Base-by-base conservation (phyloP, 192 early-diverging fungal genomes). In the Coemansia erecta region DNA sequence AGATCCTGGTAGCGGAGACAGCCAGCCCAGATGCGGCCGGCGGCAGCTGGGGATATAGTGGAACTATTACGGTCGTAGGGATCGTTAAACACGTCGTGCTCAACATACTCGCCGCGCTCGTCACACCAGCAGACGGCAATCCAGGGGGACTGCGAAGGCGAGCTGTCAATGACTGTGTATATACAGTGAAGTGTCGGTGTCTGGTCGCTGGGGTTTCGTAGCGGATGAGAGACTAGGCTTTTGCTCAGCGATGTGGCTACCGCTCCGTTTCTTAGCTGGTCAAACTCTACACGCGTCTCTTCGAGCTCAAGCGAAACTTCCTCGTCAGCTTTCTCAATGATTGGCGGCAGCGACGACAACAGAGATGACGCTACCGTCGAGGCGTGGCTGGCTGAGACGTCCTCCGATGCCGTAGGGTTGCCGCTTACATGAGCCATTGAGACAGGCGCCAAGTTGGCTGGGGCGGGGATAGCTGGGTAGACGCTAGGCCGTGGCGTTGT, bases 41-140 rank as follows among this genome's bases (percentile, higher is more conserved):
- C 51, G 3, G 63, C 63, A 4, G 33, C 55, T 8, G 64, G 10
- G 3, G 56, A 58, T 3, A 73, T 23, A 31, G 7, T 31, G 28
- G 28, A 7, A 7, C 28, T 31, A 7, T 31, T 31, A 7, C 28
- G 7, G 28, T 7, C 7, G 28, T 31, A 31, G 7, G 7, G 28
- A 31, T 31, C 28, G 2, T 31, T 31, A 45, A 79, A 66, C 21
- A 65, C 58, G 23, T 61, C 67, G 48, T 79, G 76, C 41, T 72
- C 70, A 28, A 73, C 60, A 22, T 70, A 79, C 66, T 79, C 76
- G 35, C 69, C 74, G n/a, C 71, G 76, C 66, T 79, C 76, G 52
- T 79, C 76, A 60, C 76, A 79, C 66, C 63, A 79, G 44, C 70
- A 79, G 4, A 70, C 71, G 5, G 60, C 71, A 2, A 73, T n/a